A percentile compares a stretch with the other conserved stretches of the same genome.
These are phyloP conservation scores for Basipetospora sp. DNA, from an alignment of 2,329 filamentous ascomycete species.

Conservation along the genomic window DNA sequence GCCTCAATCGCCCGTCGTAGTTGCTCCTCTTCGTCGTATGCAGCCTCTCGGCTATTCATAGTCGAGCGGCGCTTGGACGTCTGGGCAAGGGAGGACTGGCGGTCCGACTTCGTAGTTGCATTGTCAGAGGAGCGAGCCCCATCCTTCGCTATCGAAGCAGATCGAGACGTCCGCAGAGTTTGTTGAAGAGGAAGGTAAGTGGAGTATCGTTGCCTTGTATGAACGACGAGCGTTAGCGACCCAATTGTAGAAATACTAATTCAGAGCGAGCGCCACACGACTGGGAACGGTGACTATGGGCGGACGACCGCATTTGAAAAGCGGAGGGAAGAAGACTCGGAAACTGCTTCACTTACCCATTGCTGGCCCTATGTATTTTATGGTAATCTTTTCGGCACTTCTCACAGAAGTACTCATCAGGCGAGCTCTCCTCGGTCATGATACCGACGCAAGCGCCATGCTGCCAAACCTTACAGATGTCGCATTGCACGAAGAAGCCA, in stretches of 20 bases:
- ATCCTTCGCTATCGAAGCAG: conserved; percentile 52
- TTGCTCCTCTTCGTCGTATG: conserved; percentile 88
- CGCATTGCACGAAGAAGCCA: conserved; percentile 94
- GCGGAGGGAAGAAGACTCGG: too few relatives aligned
- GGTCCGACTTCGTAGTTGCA: conserved; percentile 41
- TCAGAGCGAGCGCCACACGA: too few relatives aligned
- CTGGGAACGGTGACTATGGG: too few relatives aligned
- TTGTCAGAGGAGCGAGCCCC: conserved; percentile 37
- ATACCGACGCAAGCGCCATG: conserved; percentile 96
- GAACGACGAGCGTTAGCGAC: background rate
- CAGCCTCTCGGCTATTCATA: conserved; percentile 91
- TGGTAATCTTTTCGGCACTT: conserved; percentile 85
- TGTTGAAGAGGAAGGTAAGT: conserved; percentile 48
- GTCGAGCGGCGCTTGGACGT: conserved; percentile 77
- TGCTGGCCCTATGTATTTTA: conserved; percentile 62
- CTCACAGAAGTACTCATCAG: conserved; percentile 97
- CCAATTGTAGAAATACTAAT: background rate
- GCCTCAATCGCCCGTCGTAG: conserved; percentile 82
- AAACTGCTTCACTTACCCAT: conserved; percentile 82
- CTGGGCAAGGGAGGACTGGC: conserved; percentile 34
- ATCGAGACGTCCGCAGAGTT: conserved; percentile 43
- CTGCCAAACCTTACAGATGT: conserved; percentile 96
- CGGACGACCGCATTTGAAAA: background rate
- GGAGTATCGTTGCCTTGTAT: conserved; percentile 46
- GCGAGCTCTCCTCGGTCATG: conserved; percentile 80